Evolutionary conservation across 768 basidiomycete species (phyloP), one percentile per base, ranked within the genome.

Genomic region (Collybiopsis confluens): DNA sequence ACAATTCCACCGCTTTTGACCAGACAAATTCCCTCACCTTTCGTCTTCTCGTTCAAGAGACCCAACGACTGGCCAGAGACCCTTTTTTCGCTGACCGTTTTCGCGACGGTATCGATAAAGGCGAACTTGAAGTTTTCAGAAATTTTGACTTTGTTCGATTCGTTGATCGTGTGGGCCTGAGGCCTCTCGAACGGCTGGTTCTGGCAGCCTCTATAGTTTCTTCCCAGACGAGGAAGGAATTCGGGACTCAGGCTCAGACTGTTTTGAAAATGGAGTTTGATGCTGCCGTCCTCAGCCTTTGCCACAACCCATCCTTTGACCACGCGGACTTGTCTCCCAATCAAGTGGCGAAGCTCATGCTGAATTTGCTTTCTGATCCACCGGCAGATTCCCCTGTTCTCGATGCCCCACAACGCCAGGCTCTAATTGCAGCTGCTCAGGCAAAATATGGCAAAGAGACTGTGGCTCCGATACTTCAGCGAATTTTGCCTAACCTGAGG

Each of bases 41-140:
- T 66, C 87, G 90, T 36, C 78, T 95, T 18, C 80, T 95, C 23
- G 82, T 89, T 28, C 90, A 93, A 71, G 93, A 94, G 72, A 89
- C 84, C 1, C 89, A 92, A 63, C 84, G 92, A 47, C 84, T 95
- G 48, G 88, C 91, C 59, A 87, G 90, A 57, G 92, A 94, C 77
- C 92, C 92, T 56, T 86, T 85, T 67, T 81, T 93, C 43, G 89
- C 92, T 50, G 90, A 92, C 73, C 84, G 92, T 59, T 95, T 94
- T 70, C 83, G 90, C 56, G 91, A 93, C 68, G 90, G 88, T 45
- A 81, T 95, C 54, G 89, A 92, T 77, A 89, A 85, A 66, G 90
- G 86, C 48, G 90, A 93, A 65, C 90, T 88, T 43, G 88, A 92
- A 57, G 73, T 83, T 49, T 91, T 93, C 67, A 81, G 88, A 54